These are phyloP conservation scores for Exsudoporus frostii DNA, from an alignment of 768 basidiomycete genomes.

Conservation along the genomic window DNA sequence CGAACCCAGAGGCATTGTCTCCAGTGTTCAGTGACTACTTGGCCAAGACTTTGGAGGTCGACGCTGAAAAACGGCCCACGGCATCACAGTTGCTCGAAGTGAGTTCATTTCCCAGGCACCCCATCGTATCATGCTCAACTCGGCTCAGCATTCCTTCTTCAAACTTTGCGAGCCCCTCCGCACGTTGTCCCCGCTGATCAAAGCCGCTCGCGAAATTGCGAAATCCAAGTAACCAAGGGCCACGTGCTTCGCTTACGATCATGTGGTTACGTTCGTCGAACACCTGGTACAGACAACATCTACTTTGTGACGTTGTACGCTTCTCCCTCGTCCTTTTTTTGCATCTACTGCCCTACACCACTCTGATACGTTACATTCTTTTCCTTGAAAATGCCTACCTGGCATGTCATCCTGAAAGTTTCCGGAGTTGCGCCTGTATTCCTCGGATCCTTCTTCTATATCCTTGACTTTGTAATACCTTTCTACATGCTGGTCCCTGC, in stretches of 20 bases:
- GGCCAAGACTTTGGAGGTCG: slow-evolving; percentile 85
- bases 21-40: slow-evolving; percentile 87
- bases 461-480: slow-evolving; percentile 33
- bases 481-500: slow-evolving; percentile 17
- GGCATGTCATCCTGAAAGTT: slow-evolving; percentile 7
- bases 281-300: slow-evolving; percentile 11
- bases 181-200: slow-evolving; percentile 86
- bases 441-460: slow-evolving; percentile 18
- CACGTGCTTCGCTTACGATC: background rate
- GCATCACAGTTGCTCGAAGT: slow-evolving; percentile 81
- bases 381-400: slow-evolving; percentile 13
- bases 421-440: slow-evolving; percentile 15
- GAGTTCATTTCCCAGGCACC: slow-evolving; percentile 17
- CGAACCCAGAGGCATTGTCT: slow-evolving; percentile 79
- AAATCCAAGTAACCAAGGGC: slow-evolving; percentile 44
- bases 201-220: slow-evolving; percentile 84
- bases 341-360: slow-evolving; percentile 19
- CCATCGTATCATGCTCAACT: slow-evolving; percentile 2
- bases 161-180: slow-evolving; percentile 81
- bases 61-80: slow-evolving; percentile 89
- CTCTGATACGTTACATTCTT: slow-evolving; percentile 14
- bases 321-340: slow-evolving; percentile 2
- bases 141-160: slow-evolving; percentile 78
- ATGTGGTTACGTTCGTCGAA: background rate
- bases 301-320: slow-evolving; percentile 5